These are phyloP conservation scores for Tulasnella sp. DNA, from an alignment of 768 basidiomycete species.

Conservation along the genomic window DNA sequence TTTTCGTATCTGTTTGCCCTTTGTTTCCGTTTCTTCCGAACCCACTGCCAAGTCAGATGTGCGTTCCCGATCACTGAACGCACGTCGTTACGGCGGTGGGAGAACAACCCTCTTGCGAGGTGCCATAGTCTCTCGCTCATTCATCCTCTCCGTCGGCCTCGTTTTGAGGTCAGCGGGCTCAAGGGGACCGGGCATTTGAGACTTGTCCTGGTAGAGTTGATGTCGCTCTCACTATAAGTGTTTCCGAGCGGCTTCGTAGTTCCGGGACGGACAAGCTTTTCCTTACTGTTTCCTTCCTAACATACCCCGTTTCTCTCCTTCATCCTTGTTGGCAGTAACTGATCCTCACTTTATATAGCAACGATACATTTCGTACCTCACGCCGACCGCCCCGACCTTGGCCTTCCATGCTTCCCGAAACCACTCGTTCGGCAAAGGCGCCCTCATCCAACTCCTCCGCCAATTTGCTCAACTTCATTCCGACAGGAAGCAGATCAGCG, in stretches of 20 bases:
- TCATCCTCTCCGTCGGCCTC: conserved; percentile 16
- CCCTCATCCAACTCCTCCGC: conserved; percentile 89
- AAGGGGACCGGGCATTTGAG: conserved; percentile 21
- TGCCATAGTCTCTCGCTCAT: conserved; percentile 8
- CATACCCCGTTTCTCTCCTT: conserved; percentile 4
- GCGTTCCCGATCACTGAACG: conserved; percentile 15
- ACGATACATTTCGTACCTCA: conserved; percentile 90
- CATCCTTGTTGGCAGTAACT: not conserved
- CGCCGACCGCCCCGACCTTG: conserved; percentile 88
- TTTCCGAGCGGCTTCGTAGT: conserved; percentile 29
- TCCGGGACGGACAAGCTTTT: conserved; percentile 33
- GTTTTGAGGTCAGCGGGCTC: conserved; percentile 27
- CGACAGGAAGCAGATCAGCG: conserved; percentile 98
- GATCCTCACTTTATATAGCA: conserved; percentile 39
- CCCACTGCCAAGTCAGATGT: conserved; percentile 38
- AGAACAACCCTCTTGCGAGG: conserved; percentile 28
- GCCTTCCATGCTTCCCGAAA: conserved; percentile 99
- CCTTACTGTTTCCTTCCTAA: conserved; percentile 2
- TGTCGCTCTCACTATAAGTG: conserved; percentile 17
- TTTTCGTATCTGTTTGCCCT: not conserved
- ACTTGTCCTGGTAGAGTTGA: conserved; percentile 32
- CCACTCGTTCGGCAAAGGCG: conserved; percentile 98
- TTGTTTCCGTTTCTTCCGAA: conserved; percentile 9
- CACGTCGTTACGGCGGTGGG: conserved; percentile 39
- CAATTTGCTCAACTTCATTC: conserved; percentile 96